Conservation (phyloP, 2,329 filamentous ascomycete species). For the Xylariales sp. region DNA sequence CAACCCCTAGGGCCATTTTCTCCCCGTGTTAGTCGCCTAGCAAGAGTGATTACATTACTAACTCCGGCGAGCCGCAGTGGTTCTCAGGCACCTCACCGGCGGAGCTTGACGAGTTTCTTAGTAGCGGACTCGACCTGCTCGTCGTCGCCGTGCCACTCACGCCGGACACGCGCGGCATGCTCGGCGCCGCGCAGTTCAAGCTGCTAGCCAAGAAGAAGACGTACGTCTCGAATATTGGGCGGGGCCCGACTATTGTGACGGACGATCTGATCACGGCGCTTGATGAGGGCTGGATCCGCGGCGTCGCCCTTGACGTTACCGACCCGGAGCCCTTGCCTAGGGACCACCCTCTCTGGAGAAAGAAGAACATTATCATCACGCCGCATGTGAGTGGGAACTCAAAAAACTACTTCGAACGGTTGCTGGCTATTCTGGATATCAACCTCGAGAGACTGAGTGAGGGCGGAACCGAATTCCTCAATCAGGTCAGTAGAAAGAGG, state of each 20-base stretch:
- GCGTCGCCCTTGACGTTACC: slow-evolving; percentile 76
- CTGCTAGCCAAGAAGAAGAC: slow-evolving; percentile 55
- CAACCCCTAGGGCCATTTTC: too few species aligned
- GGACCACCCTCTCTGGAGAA: slow-evolving; percentile 71
- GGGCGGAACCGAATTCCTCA: slow-evolving; percentile 46
- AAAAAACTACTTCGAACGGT: slow-evolving; percentile 43
- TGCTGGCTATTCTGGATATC: slow-evolving; percentile 45
- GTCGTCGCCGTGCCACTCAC: slow-evolving; percentile 57
- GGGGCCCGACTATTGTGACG: slow-evolving; percentile 57
- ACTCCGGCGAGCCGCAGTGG: slow-evolving; percentile 46
- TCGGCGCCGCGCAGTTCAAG: slow-evolving; percentile 57
- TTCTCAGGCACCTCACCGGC: slow-evolving; percentile 52
- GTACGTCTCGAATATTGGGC: slow-evolving; percentile 73
- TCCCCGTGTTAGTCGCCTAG: too few species aligned
- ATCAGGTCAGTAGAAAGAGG: slow-evolving; percentile 48
- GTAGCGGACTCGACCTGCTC: slow-evolving; percentile 56
- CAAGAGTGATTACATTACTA: too few species aligned
- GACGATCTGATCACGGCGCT: slow-evolving; percentile 67
- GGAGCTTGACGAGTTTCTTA: slow-evolving; percentile 55
- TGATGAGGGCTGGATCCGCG: slow-evolving; percentile 53
- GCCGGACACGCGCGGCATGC: slow-evolving; percentile 52
- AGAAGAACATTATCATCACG: slow-evolving; percentile 69
- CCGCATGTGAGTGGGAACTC: slow-evolving; percentile 50
- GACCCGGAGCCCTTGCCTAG: slow-evolving; percentile 75
- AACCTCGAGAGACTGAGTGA: slow-evolving; percentile 47